phyloP scores from a whole-genome alignment of 441 rosid genomes.

The Cnidoscolus chayamansa region DNA sequence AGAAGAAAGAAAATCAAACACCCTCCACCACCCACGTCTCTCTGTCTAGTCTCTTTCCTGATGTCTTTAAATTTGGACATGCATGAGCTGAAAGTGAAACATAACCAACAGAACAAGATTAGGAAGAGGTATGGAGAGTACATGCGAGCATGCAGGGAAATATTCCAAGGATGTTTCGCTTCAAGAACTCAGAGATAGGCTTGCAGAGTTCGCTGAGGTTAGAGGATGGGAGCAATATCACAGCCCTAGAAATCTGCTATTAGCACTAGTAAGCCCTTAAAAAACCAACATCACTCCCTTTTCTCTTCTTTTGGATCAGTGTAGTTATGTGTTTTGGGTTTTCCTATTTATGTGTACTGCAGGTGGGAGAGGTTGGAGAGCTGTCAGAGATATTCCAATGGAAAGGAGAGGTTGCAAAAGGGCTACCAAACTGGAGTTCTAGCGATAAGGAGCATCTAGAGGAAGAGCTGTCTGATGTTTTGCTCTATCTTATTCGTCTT shows the following conservation, averaged over 20 bases:
- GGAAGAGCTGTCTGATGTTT: constrained; percentile 54
- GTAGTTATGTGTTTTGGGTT: background rate
- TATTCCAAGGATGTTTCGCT: constrained; percentile 42
- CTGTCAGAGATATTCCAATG: constrained; percentile 61
- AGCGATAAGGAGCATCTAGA: constrained; percentile 50
- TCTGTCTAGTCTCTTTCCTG: background rate
- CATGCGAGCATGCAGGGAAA: constrained; percentile 22
- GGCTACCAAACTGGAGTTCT: constrained; percentile 48
- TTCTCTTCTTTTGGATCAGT: background rate
- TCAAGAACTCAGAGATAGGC: constrained; percentile 41
- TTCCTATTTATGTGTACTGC: background rate
- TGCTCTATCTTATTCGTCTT: constrained; percentile 46
- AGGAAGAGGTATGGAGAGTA: constrained; percentile 27
- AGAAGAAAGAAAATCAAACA: background rate
- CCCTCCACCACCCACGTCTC: background rate
- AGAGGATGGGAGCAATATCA: constrained; percentile 55
- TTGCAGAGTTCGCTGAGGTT: constrained; percentile 44
- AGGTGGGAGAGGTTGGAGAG: constrained; percentile 71
- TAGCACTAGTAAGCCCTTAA: constrained; percentile 39
- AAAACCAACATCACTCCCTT: background rate
- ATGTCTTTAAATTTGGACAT: constrained; percentile 31
- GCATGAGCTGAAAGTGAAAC: constrained; percentile 15
- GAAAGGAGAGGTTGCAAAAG: constrained; percentile 63
- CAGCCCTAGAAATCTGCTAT: constrained; percentile 54
- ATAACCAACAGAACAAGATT: background rate